phyloP scores from a whole-genome alignment of 192 early-diverging fungal species.

The Backusella morwellensis region DNA sequence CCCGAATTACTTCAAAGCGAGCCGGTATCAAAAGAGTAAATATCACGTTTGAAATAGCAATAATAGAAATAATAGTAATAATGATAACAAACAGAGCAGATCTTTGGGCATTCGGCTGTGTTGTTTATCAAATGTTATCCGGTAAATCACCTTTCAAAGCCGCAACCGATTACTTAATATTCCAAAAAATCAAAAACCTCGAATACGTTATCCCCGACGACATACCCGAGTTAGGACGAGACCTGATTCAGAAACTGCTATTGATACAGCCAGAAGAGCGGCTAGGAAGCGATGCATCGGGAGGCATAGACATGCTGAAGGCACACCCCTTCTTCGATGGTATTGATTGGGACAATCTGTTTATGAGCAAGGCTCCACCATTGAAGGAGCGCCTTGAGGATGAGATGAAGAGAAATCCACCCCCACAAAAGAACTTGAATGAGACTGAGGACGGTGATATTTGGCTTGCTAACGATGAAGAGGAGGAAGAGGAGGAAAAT shows the following conservation, averaged over 20 bases:
- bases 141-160: slow-evolving; percentile 95
- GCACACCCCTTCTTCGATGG: slow-evolving; percentile 79
- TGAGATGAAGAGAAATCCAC: slow-evolving; percentile 7
- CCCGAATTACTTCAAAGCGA: slow-evolving; percentile 94
- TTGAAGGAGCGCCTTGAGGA: slow-evolving; percentile 7
- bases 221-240: slow-evolving; percentile 66
- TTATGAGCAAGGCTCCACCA: slow-evolving; percentile 43
- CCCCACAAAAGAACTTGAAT: slow-evolving; percentile 19
- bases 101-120: slow-evolving; percentile 85
- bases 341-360: slow-evolving; percentile 70
- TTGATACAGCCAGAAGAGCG: slow-evolving; percentile 60
- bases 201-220: slow-evolving; percentile 82
- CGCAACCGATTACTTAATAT: slow-evolving; percentile 93
- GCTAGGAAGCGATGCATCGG: slow-evolving; percentile 55
- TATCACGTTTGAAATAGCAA: neutral
- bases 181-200: slow-evolving; percentile 90
- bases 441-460: slow-evolving; percentile 10
- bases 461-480: neutral
- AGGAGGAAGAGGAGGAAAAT: neutral
- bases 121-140: slow-evolving; percentile 88
- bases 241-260: slow-evolving; percentile 78
- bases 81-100: slow-evolving; percentile 52
- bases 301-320: slow-evolving; percentile 61
- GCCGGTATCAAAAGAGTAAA: slow-evolving; percentile 69
- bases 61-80: neutral